Base-by-base conservation (phyloP, 208 protist genomes). In the Leishmania braziliensis region DNA sequence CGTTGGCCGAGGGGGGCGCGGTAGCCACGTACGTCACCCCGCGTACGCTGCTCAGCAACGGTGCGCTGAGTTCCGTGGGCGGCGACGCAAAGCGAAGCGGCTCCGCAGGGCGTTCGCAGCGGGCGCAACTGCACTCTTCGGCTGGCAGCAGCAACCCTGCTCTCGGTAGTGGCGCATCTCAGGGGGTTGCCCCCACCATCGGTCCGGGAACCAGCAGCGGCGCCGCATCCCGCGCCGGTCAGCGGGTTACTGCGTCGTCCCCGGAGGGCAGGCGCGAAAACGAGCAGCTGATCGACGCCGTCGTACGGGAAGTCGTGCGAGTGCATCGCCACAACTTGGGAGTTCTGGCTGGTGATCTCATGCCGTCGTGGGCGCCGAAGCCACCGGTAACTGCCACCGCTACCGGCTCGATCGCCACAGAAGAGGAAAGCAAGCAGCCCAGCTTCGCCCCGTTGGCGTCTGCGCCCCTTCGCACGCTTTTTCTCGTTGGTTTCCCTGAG, bases 401-500 rank as follows among this genome's bases (percentile, higher is more conserved):
- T 46, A 12, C 66, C 5, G 50, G 54, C 23, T 62, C 65, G 2
- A 58, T 16, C 1, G 79, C 54, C 5, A 58, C 56, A 46, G 75
- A 56, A 26, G 83, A 65, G 20, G 66, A 43, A 3, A 54, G 36
- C 36, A n/a, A 23, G 20, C 80, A 83, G 48, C 23, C 23, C 10
- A 79, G 3, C 54, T n/a, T 46, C 6, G 70, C 62, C 58, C 48
- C 71, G 43, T 46, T 53, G 39, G 39, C 53, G 63, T 60, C 54
- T 16, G 46, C 77, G 26, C 72, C 84, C 70, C 83, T 91, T 48
- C 78, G 82, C 36, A 77, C 76, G 3, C 68, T 96, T 18, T 78
- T 94, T 36, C 85, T 95, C 50, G 83, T 96, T 3, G 87, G 90
- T 50, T 96, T 96, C 84, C 91, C 93, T 36, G 90, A 95, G 58